These are phyloP conservation scores for Fusarium pseudograminearum DNA, from an alignment of 2,329 filamentous ascomycete species.

Conservation along the genomic window DNA sequence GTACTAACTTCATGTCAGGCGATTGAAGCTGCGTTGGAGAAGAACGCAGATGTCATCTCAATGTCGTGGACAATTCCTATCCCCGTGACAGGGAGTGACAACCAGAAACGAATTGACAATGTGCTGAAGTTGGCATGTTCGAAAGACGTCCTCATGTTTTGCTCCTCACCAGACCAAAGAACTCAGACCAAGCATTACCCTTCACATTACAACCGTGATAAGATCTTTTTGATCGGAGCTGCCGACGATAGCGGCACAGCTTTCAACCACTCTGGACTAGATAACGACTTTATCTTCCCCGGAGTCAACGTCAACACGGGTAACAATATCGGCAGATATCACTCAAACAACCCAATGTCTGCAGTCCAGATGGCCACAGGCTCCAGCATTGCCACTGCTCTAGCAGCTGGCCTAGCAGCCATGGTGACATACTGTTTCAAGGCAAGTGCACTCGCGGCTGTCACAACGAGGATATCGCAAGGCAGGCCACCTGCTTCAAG, in stretches of 20 bases:
- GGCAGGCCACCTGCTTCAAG: too few species aligned
- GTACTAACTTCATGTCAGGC: neutral
- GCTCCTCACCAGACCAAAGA: conserved; percentile 8
- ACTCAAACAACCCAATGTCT: neutral
- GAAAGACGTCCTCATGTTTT: conserved; percentile 26
- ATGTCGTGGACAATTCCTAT: conserved; percentile 33
- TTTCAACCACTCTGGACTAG: neutral
- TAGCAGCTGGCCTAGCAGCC: too few species aligned
- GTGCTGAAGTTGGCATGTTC: conserved; percentile 2
- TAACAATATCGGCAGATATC: neutral
- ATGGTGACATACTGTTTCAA: too few species aligned
- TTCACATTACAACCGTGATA: neutral
- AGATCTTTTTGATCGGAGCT: conserved; percentile 23
- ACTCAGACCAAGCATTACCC: conserved; percentile 10
- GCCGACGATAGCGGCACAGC: conserved; percentile 17
- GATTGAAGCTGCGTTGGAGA: conserved; percentile 21
- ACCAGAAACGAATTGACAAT: neutral
- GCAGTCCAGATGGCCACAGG: too few species aligned
- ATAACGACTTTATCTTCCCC: conserved; percentile 9
- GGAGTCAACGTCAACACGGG: neutral
- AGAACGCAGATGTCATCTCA: conserved; percentile 26
- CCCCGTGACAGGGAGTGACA: neutral
- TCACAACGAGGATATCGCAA: too few species aligned
- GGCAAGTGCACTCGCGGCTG: too few species aligned
- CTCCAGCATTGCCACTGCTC: too few species aligned